Percentiles rank a stretch among this genome's conserved stretches.
Conservation (phyloP, 2,329 filamentous ascomycete species). For the Emmonsiellopsis sp. region DNA sequence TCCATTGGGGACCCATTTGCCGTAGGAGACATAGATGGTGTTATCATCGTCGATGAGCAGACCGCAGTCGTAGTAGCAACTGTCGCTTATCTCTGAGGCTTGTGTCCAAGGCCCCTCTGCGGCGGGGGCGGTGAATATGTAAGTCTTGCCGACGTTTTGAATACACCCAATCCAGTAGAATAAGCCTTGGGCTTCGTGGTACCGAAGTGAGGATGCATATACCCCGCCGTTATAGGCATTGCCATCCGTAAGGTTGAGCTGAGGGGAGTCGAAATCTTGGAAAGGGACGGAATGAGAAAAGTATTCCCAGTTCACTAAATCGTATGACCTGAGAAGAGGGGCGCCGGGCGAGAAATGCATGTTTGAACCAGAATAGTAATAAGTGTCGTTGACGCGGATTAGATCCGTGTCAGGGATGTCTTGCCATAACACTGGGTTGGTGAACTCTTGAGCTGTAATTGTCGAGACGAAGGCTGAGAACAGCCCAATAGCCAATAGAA, state of each 20-base stretch:
- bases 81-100: constrained; percentile 24
- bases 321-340: constrained; percentile 46
- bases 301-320: constrained; percentile 46
- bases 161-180: constrained; percentile 54
- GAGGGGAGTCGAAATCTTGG: constrained; percentile 35
- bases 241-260: constrained; percentile 38
- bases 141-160: constrained; percentile 39
- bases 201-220: constrained; percentile 48
- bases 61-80: constrained; percentile 51
- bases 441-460: constrained; percentile 20
- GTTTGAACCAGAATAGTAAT: constrained; percentile 49
- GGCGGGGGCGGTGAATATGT: constrained; percentile 43
- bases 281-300: constrained; percentile 38
- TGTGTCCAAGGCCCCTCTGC: constrained; percentile 38
- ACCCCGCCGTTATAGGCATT: constrained; percentile 46
- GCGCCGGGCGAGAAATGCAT: constrained; percentile 51
- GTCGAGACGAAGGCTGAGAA: too few species aligned
- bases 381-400: constrained; percentile 41
- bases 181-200: constrained; percentile 39
- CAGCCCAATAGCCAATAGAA: too few species aligned
- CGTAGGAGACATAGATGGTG: constrained; percentile 51
- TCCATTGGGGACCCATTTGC: constrained; percentile 19
- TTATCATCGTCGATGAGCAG: constrained; percentile 51
- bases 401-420: constrained; percentile 51
- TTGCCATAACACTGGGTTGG: constrained; percentile 47